These are phyloP conservation scores for Boletus tylopilopsis DNA, from an alignment of 768 basidiomycete species.

Conservation along the genomic window DNA sequence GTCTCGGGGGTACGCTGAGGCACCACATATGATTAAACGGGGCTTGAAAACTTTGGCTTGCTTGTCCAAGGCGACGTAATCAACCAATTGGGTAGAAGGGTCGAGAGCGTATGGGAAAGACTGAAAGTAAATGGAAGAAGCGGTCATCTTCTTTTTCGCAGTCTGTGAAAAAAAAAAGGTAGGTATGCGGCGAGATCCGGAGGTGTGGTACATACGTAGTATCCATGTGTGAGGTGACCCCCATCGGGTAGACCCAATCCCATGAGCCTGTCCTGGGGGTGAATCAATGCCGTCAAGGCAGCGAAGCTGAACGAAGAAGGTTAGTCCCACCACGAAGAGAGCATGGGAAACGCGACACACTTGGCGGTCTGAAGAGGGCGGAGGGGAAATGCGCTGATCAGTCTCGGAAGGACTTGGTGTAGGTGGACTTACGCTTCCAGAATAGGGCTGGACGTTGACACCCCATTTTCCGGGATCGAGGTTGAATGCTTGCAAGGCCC, in stretches of 20 bases:
- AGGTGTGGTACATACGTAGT: constrained; percentile 61
- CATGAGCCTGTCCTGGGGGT: constrained; percentile 98
- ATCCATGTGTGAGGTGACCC: constrained; percentile 95
- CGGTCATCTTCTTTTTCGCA: constrained; percentile 99
- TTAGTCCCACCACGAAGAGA: constrained; percentile 4
- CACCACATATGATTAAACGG: constrained; percentile 92
- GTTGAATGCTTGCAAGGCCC: constrained; percentile 94
- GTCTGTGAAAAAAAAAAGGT: constrained; percentile 46
- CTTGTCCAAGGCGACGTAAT: constrained; percentile 74
- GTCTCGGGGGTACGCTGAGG: constrained; percentile 96
- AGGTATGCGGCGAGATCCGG: neutral
- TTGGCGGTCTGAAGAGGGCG: constrained; percentile 68
- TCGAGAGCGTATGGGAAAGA: constrained; percentile 90
- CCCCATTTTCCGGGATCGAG: constrained; percentile 93
- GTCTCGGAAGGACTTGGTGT: neutral
- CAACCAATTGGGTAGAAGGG: constrained; percentile 81
- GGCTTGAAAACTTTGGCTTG: constrained; percentile 97
- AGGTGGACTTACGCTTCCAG: constrained; percentile 67
- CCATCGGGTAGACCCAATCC: constrained; percentile 97
- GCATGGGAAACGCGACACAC: constrained; percentile 40
- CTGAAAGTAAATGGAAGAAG: constrained; percentile 99
- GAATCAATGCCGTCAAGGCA: constrained; percentile 90
- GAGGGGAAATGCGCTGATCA: constrained; percentile 11
- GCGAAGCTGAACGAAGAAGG: constrained; percentile 66
- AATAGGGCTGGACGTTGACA: constrained; percentile 99